Evolutionary conservation across 2,329 filamentous ascomycete species (phyloP).

Genomic region (Monosporascus sp.): DNA sequence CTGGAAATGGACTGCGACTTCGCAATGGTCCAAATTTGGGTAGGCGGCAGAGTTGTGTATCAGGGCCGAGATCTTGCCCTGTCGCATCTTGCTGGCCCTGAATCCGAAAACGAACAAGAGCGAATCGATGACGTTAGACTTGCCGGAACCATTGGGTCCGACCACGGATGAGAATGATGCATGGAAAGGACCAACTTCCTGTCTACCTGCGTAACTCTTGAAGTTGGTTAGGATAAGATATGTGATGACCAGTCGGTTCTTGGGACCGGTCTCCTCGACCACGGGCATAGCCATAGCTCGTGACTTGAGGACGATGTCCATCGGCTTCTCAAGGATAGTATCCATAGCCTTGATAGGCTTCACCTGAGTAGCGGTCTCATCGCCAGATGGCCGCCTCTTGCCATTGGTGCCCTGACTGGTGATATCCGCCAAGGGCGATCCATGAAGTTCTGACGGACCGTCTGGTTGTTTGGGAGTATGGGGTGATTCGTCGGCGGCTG

Average conservation of each 20-base stretch:
- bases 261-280: slow-evolving; percentile 72
- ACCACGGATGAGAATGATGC: slow-evolving; percentile 96
- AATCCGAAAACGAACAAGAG: slow-evolving; percentile 99
- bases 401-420: slow-evolving; percentile 63
- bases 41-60: slow-evolving; percentile 94
- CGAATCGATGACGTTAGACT: slow-evolving; percentile 98
- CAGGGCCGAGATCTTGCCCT: slow-evolving; percentile 94
- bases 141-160: slow-evolving; percentile 94
- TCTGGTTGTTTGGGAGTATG: slow-evolving; percentile 50
- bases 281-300: slow-evolving; percentile 61
- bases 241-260: slow-evolving; percentile 85
- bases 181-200: slow-evolving; percentile 95
- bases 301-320: slow-evolving; percentile 90
- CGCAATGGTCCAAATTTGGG: slow-evolving; percentile 82
- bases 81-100: slow-evolving; percentile 97
- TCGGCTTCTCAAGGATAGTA: slow-evolving; percentile 76
- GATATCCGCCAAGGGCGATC: slow-evolving; percentile 66
- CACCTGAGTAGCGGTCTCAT: slow-evolving; percentile 46
- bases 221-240: slow-evolving; percentile 93
- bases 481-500: slow-evolving; percentile 33
- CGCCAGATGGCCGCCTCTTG: slow-evolving; percentile 33
- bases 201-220: slow-evolving; percentile 95
- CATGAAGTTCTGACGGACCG: slow-evolving; percentile 43
- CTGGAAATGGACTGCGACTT: slow-evolving; percentile 94
- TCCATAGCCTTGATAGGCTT: slow-evolving; percentile 73